Conservation (phyloP, 1,284 basidiomycete species). For the Sphaerobolus stellatus region DNA sequence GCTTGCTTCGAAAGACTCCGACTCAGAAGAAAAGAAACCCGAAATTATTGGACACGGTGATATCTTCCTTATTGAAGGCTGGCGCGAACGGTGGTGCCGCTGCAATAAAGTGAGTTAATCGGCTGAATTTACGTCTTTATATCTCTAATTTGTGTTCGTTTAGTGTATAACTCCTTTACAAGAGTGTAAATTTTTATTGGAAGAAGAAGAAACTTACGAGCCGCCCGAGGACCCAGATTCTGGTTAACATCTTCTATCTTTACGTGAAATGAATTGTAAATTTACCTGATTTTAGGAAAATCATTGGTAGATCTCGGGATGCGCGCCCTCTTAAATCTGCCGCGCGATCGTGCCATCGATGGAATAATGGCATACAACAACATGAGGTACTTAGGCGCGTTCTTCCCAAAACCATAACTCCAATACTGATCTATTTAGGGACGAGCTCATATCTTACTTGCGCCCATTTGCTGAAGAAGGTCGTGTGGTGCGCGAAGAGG, state of each 20-base stretch:
- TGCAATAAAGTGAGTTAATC: constrained; percentile 48
- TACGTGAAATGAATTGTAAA: neutral
- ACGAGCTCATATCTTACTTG: constrained; percentile 68
- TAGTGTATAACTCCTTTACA: constrained; percentile 59
- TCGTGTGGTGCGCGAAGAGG: constrained; percentile 70
- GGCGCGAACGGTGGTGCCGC: constrained; percentile 71
- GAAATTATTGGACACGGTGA: constrained; percentile 53
- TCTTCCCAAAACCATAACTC: neutral
- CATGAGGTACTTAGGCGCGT: constrained; percentile 56
- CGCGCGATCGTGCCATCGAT: constrained; percentile 73
- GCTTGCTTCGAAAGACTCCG: constrained; percentile 2
- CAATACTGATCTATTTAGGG: constrained; percentile 41
- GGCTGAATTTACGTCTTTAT: constrained; percentile 4
- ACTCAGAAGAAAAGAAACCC: neutral
- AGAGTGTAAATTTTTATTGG: constrained; percentile 56
- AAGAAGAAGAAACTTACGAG: constrained; percentile 78
- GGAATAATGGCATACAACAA: constrained; percentile 77
- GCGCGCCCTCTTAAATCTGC: constrained; percentile 66
- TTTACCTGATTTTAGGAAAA: constrained; percentile 43
- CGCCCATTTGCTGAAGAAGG: constrained; percentile 76
- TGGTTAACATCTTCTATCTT: constrained; percentile 39
- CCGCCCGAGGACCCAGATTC: constrained; percentile 81
- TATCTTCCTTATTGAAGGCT: constrained; percentile 69
- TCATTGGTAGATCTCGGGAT: constrained; percentile 78
- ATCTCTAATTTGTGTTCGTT: neutral